A percentile compares a stretch with the other conserved stretches of the same genome.
Conservation (phyloP, 306 rosid genomes). For the Myrica gale region DNA sequence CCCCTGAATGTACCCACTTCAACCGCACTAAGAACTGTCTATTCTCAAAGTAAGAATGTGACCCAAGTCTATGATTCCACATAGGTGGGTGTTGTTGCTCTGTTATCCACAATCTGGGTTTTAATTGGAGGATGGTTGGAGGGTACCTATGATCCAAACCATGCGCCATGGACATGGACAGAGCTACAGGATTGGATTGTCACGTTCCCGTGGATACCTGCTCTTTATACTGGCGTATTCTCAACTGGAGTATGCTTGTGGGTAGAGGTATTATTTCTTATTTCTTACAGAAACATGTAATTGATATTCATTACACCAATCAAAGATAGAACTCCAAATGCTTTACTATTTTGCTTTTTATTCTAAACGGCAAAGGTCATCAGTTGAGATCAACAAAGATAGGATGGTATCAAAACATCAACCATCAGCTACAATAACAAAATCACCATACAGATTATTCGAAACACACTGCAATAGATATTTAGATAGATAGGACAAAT, state of each 20-base stretch:
- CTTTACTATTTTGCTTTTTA: not conserved
- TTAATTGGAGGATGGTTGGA: slow-evolving; percentile 45
- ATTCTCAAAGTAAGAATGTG: not conserved
- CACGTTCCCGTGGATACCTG: slow-evolving; percentile 76
- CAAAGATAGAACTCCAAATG: not conserved
- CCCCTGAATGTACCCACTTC: not conserved
- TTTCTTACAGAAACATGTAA: not conserved
- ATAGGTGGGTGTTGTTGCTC: slow-evolving; percentile 61
- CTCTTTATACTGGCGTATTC: slow-evolving; percentile 69
- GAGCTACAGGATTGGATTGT: slow-evolving; percentile 47
- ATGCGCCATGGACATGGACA: slow-evolving; percentile 53
- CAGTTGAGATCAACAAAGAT: slow-evolving; percentile 3
- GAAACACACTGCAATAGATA: slow-evolving; percentile 9
- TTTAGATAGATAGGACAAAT: not conserved
- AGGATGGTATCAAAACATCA: slow-evolving; percentile 3
- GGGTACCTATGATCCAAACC: slow-evolving; percentile 32
- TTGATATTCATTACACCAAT: not conserved
- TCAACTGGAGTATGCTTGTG: slow-evolving; percentile 74
- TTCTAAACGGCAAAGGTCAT: not conserved
- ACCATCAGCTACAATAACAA: slow-evolving; percentile 13
- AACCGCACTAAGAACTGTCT: slow-evolving; percentile 4
- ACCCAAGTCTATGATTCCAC: slow-evolving; percentile 9
- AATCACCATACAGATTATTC: not conserved
- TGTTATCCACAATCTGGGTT: slow-evolving; percentile 59
- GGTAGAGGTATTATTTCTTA: slow-evolving; percentile 56